A percentile compares a stretch with the other conserved stretches of the same genome.
Evolutionary conservation across 495 filamentous ascomycete genomes (phyloP).

Genomic region (Daldinia loculata): DNA sequence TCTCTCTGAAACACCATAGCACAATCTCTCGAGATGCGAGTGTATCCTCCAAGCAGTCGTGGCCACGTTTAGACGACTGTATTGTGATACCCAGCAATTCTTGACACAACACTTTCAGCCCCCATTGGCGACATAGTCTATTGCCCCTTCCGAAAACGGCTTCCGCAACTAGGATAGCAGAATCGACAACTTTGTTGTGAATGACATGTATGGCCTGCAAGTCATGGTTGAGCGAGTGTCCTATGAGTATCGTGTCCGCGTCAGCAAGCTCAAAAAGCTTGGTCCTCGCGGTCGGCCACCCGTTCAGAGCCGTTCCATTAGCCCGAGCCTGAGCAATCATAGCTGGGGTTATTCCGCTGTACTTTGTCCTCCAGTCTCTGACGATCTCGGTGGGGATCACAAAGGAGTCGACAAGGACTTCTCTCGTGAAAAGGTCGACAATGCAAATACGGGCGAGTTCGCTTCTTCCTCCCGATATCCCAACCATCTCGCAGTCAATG

Average conservation of each 20-base stretch:
- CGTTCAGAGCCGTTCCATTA: slow-evolving; percentile 24
- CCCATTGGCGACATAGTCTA: slow-evolving; percentile 17
- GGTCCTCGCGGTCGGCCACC: slow-evolving; percentile 46
- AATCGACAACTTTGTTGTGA: slow-evolving; percentile 47
- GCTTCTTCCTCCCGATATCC: slow-evolving; percentile 31
- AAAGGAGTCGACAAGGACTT: slow-evolving; percentile 53
- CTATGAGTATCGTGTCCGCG: slow-evolving; percentile 47
- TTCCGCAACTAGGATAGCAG: slow-evolving; percentile 36
- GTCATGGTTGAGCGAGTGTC: slow-evolving; percentile 41
- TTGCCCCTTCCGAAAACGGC: slow-evolving; percentile 38
- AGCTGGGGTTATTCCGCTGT: slow-evolving; percentile 48
- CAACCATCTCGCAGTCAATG: slow-evolving; percentile 63
- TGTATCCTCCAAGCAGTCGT: slow-evolving; percentile 57
- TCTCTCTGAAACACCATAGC: slow-evolving; percentile 42
- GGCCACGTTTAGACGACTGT: slow-evolving; percentile 36
- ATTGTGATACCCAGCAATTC: slow-evolving; percentile 47
- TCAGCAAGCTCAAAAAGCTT: slow-evolving; percentile 52
- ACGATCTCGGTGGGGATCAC: slow-evolving; percentile 53
- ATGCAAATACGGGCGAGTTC: slow-evolving; percentile 56
- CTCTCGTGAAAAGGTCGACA: slow-evolving; percentile 56
- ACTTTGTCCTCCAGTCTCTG: slow-evolving; percentile 51
- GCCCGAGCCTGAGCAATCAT: slow-evolving; percentile 21
- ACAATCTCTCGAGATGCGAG: slow-evolving; percentile 52
- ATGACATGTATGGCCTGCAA: slow-evolving; percentile 42
- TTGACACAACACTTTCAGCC: slow-evolving; percentile 45